Evolutionary conservation across 306 rosid species (phyloP).

Genomic region (Glycine latifolia): DNA sequence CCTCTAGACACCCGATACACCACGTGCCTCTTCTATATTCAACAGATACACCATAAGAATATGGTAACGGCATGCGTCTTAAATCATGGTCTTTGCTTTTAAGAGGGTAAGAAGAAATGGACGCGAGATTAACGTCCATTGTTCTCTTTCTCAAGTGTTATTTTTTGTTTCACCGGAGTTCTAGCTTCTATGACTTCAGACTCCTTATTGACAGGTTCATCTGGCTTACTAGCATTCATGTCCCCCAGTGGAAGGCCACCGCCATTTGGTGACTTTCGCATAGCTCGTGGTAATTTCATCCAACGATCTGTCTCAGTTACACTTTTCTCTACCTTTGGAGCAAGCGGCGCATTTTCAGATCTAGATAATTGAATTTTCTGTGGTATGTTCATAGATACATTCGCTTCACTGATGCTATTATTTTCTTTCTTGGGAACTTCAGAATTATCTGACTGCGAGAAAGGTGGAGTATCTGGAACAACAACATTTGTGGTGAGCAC

Average conservation of each 20-base stretch:
- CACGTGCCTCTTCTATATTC: neutral
- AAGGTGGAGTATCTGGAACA: constrained; percentile 49
- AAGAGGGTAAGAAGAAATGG: neutral
- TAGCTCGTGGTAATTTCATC: constrained; percentile 69
- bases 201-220: constrained; percentile 64
- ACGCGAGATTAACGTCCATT: constrained; percentile 49
- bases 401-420: constrained; percentile 27
- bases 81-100: neutral
- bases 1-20: neutral
- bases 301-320: constrained; percentile 51
- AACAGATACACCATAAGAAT: constrained; percentile 41
- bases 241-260: constrained; percentile 67
- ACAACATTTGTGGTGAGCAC: constrained; percentile 57
- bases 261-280: constrained; percentile 68
- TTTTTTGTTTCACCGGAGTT: constrained; percentile 59
- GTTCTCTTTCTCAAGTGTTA: constrained; percentile 84
- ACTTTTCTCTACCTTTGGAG: constrained; percentile 52
- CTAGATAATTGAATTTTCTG: constrained; percentile 37
- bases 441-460: constrained; percentile 55
- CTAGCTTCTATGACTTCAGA: constrained; percentile 55
- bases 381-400: constrained; percentile 37
- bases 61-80: constrained; percentile 33
- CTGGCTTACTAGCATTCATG: constrained; percentile 68
- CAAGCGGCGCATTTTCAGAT: constrained; percentile 35
- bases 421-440: constrained; percentile 50